These are phyloP conservation scores for Leccinum disarticulatum DNA, from an alignment of 768 basidiomycete genomes.

Conservation along the genomic window DNA sequence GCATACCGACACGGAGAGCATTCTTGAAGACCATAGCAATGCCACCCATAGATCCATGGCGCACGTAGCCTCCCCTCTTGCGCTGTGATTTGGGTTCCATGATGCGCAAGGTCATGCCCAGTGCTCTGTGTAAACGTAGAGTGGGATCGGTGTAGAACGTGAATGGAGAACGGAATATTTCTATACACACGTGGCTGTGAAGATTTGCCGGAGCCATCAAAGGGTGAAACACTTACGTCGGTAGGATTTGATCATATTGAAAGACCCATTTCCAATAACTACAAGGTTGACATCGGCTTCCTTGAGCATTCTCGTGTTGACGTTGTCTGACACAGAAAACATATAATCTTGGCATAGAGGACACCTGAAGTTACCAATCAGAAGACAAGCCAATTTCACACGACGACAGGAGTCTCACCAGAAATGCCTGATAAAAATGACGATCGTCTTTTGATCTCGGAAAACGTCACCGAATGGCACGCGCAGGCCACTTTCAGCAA, in stretches of 20 bases:
- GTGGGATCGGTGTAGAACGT: slow-evolving; percentile 79
- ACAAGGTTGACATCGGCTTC: slow-evolving; percentile 58
- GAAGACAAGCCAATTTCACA: slow-evolving; percentile 1
- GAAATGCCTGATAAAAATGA: slow-evolving; percentile 87
- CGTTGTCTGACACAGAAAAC: slow-evolving; percentile 54
- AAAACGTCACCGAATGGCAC: slow-evolving; percentile 72
- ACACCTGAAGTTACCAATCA: slow-evolving; percentile 46
- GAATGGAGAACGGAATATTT: slow-evolving; percentile 73
- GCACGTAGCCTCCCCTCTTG: slow-evolving; percentile 59
- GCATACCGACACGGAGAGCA: slow-evolving; percentile 74
- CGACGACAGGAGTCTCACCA: slow-evolving; percentile 42
- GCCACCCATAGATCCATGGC: slow-evolving; percentile 63
- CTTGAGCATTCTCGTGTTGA: slow-evolving; percentile 47
- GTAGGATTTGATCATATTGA: slow-evolving; percentile 75
- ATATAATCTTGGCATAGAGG: slow-evolving; percentile 88
- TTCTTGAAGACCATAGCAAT: slow-evolving; percentile 74
- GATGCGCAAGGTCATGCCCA: slow-evolving; percentile 70
- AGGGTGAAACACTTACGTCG: slow-evolving; percentile 41
- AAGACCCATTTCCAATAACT: slow-evolving; percentile 78
- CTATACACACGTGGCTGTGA: slow-evolving; percentile 23
- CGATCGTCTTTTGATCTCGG: slow-evolving; percentile 56
- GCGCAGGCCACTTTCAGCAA: slow-evolving; percentile 64
- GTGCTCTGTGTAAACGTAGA: slow-evolving; percentile 60
- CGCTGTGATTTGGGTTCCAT: slow-evolving; percentile 41
- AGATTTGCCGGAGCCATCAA: not conserved